These are phyloP conservation scores for Cordyceps sp. DNA, from an alignment of 2,329 filamentous ascomycete genomes.

Conservation along the genomic window DNA sequence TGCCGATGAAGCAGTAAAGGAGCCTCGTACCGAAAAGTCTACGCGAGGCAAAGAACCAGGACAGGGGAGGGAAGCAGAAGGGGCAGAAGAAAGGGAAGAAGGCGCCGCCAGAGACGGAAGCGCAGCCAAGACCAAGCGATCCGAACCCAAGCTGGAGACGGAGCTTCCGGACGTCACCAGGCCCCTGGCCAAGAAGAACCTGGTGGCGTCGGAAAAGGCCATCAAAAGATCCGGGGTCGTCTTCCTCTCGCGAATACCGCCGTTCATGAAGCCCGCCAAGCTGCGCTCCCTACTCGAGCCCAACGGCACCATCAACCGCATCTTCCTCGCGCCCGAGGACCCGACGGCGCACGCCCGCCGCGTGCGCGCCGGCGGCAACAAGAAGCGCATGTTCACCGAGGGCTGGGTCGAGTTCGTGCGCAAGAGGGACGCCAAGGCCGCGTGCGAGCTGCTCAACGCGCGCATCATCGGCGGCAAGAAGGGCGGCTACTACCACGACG, in stretches of 20 bases:
- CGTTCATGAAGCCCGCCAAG: constrained; percentile 75
- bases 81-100: background rate
- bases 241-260: constrained; percentile 70
- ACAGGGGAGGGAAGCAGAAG: background rate
- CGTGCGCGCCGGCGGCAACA: constrained; percentile 60
- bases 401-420: constrained; percentile 73
- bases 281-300: constrained; percentile 58
- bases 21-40: too few species aligned
- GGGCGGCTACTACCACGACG: constrained; percentile 66
- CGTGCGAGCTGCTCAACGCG: constrained; percentile 60
- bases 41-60: background rate
- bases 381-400: constrained; percentile 66
- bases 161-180: constrained; percentile 31
- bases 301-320: constrained; percentile 60
- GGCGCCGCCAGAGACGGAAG: constrained; percentile 8
- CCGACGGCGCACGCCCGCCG: constrained; percentile 47
- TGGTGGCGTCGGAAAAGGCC: constrained; percentile 45
- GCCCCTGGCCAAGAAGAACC: constrained; percentile 48
- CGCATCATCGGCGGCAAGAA: constrained; percentile 72
- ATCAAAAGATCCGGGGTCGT: constrained; percentile 63
- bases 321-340: constrained; percentile 68
- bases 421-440: constrained; percentile 64
- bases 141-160: constrained; percentile 13
- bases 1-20: constrained; percentile 8
- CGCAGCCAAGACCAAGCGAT: constrained; percentile 3